Conservation (phyloP, 2,329 filamentous ascomycete species). For the Stromatinia cepivora region DNA sequence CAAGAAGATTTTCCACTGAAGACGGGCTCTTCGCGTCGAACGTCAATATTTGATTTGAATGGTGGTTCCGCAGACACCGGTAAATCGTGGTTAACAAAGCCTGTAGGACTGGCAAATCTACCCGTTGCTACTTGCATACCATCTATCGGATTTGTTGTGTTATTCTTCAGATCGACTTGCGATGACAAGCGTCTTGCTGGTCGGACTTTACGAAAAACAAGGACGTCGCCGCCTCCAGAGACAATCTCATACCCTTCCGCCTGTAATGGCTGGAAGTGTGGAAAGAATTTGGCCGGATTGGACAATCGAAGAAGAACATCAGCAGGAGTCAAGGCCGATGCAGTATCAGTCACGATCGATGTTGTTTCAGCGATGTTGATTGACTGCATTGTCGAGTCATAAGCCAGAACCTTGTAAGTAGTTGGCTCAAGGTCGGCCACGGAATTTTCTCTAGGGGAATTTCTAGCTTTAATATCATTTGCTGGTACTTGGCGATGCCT, state of each 20-base stretch:
- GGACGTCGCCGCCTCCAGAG: constrained; percentile 60
- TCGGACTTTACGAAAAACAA: constrained; percentile 65
- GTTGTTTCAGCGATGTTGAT: constrained; percentile 62
- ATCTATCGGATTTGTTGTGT: constrained; percentile 55
- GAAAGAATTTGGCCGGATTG: constrained; percentile 64
- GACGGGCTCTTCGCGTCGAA: constrained; percentile 50
- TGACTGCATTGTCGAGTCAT: constrained; percentile 58
- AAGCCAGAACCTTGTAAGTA: constrained; percentile 66
- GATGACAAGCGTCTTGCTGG: constrained; percentile 34
- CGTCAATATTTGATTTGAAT: constrained; percentile 48
- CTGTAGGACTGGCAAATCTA: constrained; percentile 63
- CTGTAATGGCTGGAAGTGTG: constrained; percentile 60
- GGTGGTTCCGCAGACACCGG: constrained; percentile 42
- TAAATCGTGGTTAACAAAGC: constrained; percentile 62
- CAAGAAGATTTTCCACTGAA: constrained; percentile 47
- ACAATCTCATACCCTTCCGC: constrained; percentile 66
- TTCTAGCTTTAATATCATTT: neutral
- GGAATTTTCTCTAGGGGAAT: neutral
- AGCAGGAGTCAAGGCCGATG: constrained; percentile 56
- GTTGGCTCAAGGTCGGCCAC: constrained; percentile 30
- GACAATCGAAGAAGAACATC: constrained; percentile 61
- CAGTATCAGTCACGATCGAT: constrained; percentile 51
- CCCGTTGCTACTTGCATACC: constrained; percentile 50
- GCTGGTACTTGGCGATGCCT: constrained; percentile 37
- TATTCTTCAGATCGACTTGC: constrained; percentile 28